Conservation (phyloP, 495 filamentous ascomycete genomes). For the Hypomontagnella monticulosa region DNA sequence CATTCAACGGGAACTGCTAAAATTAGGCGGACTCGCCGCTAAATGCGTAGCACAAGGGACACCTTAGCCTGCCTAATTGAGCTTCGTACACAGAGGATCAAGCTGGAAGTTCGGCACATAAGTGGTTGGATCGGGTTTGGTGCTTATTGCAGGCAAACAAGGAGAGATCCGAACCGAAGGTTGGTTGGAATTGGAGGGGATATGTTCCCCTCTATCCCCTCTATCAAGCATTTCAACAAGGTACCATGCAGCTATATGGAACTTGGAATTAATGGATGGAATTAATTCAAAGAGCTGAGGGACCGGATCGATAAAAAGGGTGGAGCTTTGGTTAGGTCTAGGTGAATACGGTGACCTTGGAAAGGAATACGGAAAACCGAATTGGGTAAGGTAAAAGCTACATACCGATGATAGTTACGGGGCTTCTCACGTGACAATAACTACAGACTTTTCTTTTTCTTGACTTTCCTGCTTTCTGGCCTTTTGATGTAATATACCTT, state of each 20-base stretch:
- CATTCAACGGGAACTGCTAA: slow-evolving; percentile 16
- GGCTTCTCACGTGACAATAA: no score
- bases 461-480: no score
- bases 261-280: not conserved
- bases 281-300: slow-evolving; percentile 6
- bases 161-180: no score
- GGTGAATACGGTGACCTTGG: not conserved
- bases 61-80: slow-evolving; percentile 34
- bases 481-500: no score
- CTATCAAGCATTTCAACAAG: no score
- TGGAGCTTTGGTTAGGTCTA: no score
- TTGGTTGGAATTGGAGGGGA: no score
- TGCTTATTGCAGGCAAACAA: slow-evolving; percentile 6
- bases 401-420: no score
- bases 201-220: no score
- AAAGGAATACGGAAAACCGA: no score
- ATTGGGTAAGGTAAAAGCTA: no score
- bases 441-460: no score
- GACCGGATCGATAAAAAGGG: slow-evolving; percentile 11
- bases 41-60: not conserved
- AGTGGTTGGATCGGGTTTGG: slow-evolving; percentile 16
- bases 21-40: slow-evolving; percentile 33
- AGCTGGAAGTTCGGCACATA: slow-evolving; percentile 35
- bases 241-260: not conserved
- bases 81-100: slow-evolving; percentile 1